A percentile compares a stretch with the other conserved stretches of the same genome.
These are phyloP conservation scores for Debaryomyces coudertii DNA, from an alignment of 1,139 yeast species.

Conservation along the genomic window DNA sequence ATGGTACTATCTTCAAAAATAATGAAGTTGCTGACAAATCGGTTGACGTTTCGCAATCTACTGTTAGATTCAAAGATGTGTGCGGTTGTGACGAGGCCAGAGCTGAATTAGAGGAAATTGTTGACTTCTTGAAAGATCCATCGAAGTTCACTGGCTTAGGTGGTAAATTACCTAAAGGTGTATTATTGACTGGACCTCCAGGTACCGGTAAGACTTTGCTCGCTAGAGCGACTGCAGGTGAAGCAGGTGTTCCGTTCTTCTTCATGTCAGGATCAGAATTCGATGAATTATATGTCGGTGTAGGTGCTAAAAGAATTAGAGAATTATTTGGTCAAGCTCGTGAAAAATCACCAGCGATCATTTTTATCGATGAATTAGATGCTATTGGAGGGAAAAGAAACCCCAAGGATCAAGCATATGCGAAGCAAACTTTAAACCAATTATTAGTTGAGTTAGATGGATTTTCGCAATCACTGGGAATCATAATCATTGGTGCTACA, in stretches of 20 bases:
- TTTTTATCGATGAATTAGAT: constrained; percentile 94
- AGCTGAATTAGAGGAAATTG: constrained; percentile 94
- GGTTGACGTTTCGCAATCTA: constrained; percentile 82
- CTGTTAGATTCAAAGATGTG: constrained; percentile 88
- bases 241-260: constrained; percentile 98
- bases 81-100: constrained; percentile 99
- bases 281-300: constrained; percentile 97
- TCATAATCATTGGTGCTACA: constrained; percentile 96
- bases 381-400: constrained; percentile 98
- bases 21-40: constrained; percentile 75
- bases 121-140: constrained; percentile 94
- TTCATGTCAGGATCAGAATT: constrained; percentile 99
- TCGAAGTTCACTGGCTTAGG: constrained; percentile 95
- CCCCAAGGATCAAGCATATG: constrained; percentile 97
- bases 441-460: constrained; percentile 96
- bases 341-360: constrained; percentile 94
- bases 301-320: constrained; percentile 96
- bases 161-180: constrained; percentile 97
- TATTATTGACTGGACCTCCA: constrained; percentile 95
- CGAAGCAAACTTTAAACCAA: constrained; percentile 95
- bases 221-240: constrained; percentile 99
- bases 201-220: constrained; percentile 98
- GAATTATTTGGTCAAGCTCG: constrained; percentile 93
- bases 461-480: constrained; percentile 88
- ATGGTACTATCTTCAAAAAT: constrained; percentile 80